phyloP scores from a whole-genome alignment of 2,329 filamentous ascomycete species.

The Aspergillus costaricaensis region DNA sequence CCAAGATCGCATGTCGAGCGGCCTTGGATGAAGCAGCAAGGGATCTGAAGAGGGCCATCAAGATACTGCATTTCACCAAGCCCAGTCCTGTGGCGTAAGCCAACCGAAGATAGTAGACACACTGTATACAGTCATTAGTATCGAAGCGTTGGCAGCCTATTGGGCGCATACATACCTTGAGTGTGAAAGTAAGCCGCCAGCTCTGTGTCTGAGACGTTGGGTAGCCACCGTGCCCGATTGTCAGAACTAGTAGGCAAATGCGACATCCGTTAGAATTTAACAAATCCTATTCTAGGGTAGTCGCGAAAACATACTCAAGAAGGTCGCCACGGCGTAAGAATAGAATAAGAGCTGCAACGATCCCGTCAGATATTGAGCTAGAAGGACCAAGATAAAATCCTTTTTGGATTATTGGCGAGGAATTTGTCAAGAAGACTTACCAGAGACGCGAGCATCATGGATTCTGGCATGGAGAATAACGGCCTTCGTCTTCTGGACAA shows the following conservation, averaged over 20 bases:
- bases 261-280: neutral
- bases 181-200: constrained; percentile 4
- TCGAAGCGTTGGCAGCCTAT: neutral
- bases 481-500: neutral
- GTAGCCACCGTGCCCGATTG: constrained; percentile 9
- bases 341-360: constrained; percentile 4
- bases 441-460: neutral
- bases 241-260: neutral
- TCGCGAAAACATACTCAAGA: neutral
- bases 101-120: constrained; percentile 7
- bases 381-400: neutral
- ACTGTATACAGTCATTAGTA: neutral
- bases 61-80: constrained; percentile 4
- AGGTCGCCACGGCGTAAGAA: constrained; percentile 5
- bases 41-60: neutral
- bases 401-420: neutral
- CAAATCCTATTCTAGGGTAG: neutral
- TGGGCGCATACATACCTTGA: neutral
- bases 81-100: constrained; percentile 6
- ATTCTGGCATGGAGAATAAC: neutral
- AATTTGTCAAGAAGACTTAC: neutral
- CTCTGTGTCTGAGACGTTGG: neutral
- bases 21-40: neutral
- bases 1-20: neutral
- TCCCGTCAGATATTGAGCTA: neutral